phyloP scores from a whole-genome alignment of 768 basidiomycete genomes.

The Boletales sp. region DNA sequence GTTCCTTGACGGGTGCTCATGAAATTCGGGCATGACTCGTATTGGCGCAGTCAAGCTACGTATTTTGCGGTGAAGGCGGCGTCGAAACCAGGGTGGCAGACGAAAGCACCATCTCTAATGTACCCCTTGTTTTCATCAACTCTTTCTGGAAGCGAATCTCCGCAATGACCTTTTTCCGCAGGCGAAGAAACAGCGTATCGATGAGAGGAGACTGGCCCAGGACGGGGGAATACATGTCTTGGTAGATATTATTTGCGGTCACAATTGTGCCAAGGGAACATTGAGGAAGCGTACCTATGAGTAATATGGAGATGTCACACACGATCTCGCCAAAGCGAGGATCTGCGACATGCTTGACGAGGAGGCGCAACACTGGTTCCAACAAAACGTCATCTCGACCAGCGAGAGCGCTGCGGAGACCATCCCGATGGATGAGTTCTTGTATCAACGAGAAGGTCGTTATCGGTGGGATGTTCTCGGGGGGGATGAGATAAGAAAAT shows the following conservation, averaged over 20 bases:
- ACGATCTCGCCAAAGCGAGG: slow-evolving; percentile 91
- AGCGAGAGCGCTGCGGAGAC: slow-evolving; percentile 76
- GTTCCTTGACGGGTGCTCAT: slow-evolving; percentile 45
- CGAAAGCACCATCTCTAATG: slow-evolving; percentile 86
- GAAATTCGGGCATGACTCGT: slow-evolving; percentile 2
- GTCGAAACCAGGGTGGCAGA: slow-evolving; percentile 40
- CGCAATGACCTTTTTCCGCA: slow-evolving; percentile 79
- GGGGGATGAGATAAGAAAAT: slow-evolving; percentile 1
- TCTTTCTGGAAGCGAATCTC: slow-evolving; percentile 90
- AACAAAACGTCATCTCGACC: slow-evolving; percentile 92
- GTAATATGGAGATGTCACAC: slow-evolving; percentile 71
- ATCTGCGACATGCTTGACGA: slow-evolving; percentile 82
- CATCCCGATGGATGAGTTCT: slow-evolving; percentile 91
- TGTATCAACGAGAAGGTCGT: slow-evolving; percentile 89
- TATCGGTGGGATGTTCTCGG: slow-evolving; percentile 78
- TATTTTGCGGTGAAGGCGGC: slow-evolving; percentile 12
- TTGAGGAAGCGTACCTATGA: slow-evolving; percentile 64
- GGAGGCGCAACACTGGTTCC: slow-evolving; percentile 84
- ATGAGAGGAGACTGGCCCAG: slow-evolving; percentile 94
- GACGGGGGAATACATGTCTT: slow-evolving; percentile 90
- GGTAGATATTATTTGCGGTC: slow-evolving; percentile 3
- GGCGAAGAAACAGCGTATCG: slow-evolving; percentile 76
- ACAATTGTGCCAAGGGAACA: neutral
- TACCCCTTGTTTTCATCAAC: slow-evolving; percentile 76
- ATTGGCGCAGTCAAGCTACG: slow-evolving; percentile 11